phyloP scores from a whole-genome alignment of 176 grass and related monocot genomes.

The Saccharum spontaneum region DNA sequence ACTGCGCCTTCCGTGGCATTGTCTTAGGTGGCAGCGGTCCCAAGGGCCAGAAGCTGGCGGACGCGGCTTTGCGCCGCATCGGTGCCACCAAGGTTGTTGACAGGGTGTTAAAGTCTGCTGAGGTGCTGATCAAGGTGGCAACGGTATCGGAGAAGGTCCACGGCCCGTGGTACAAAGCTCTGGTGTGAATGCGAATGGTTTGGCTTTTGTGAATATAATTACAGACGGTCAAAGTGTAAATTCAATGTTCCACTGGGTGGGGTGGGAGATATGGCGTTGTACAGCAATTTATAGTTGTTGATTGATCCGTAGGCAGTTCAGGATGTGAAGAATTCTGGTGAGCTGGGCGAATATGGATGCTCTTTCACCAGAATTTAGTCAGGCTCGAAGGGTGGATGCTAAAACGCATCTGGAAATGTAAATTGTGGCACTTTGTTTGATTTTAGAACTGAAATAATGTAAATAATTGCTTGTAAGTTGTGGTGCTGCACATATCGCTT shows the following conservation, averaged over 20 bases:
- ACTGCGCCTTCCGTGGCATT: slow-evolving; percentile 56
- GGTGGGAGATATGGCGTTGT: slow-evolving; percentile 32
- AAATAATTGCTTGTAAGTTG: neutral
- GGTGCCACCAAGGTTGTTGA: slow-evolving; percentile 44
- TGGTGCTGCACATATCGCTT: neutral
- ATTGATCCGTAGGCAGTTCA: slow-evolving; percentile 23
- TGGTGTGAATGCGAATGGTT: slow-evolving; percentile 47
- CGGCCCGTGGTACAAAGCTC: slow-evolving; percentile 70
- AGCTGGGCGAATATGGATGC: slow-evolving; percentile 41
- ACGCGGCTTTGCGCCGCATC: slow-evolving; percentile 50
- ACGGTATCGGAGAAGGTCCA: slow-evolving; percentile 62
- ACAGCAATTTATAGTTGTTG: slow-evolving; percentile 35
- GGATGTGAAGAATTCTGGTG: slow-evolving; percentile 26
- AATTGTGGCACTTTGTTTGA: neutral
- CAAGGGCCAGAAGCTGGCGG: slow-evolving; percentile 65
- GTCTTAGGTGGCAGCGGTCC: slow-evolving; percentile 52
- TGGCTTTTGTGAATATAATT: slow-evolving; percentile 39
- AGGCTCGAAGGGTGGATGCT: neutral
- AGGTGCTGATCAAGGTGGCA: slow-evolving; percentile 54
- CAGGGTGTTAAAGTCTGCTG: slow-evolving; percentile 45
- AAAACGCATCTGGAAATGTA: slow-evolving; percentile 18
- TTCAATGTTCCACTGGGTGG: slow-evolving; percentile 27
- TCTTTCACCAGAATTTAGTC: slow-evolving; percentile 40
- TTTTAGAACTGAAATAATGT: slow-evolving; percentile 42
- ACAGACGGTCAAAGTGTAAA: slow-evolving; percentile 15